These are phyloP conservation scores for Phoenix roebelenii DNA, from an alignment of 176 grass and related monocot species.

Conservation along the genomic window DNA sequence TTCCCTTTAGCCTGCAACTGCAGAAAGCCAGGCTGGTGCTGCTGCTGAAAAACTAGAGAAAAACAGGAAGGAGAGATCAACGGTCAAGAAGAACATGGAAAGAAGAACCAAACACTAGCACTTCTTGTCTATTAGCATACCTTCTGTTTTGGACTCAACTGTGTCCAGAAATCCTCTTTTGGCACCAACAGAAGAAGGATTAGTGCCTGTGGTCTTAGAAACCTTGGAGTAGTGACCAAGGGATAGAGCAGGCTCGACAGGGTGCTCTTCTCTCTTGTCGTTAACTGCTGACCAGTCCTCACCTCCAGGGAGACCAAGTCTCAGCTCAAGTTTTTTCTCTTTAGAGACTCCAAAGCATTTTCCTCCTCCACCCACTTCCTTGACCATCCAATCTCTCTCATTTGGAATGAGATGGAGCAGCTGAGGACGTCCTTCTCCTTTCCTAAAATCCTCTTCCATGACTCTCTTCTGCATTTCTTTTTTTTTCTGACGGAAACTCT, in stretches of 20 bases:
- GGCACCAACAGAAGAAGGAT: constrained; percentile 8
- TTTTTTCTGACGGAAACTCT: no score
- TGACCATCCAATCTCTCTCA: not conserved
- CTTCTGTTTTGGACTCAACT: constrained; percentile 2
- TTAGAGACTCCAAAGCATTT: constrained; percentile 32
- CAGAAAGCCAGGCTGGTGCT: constrained; percentile 1
- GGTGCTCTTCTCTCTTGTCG: constrained; percentile 10
- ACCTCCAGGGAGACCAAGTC: constrained; percentile 46
- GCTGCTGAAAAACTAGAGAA: constrained; percentile 13
- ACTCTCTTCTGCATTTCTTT: not conserved
- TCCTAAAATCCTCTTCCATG: constrained; percentile 1
- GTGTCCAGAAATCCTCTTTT: constrained; percentile 15
- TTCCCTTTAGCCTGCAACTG: constrained; percentile 9
- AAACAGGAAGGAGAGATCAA: not conserved
- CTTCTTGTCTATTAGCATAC: not conserved
- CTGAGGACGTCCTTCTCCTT: constrained; percentile 13
- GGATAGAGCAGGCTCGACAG: constrained; percentile 18
- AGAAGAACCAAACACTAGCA: no score
- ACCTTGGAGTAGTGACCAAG: constrained; percentile 15
- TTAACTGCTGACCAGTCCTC: constrained; percentile 26
- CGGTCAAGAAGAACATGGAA: not conserved
- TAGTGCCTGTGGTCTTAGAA: not conserved
- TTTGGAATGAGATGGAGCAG: constrained; percentile 9
- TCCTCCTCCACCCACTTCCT: not conserved
- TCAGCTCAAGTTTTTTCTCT: constrained; percentile 59